phyloP scores from a whole-genome alignment of 208 protist genomes.

The Ichthyophonus hoferi region DNA sequence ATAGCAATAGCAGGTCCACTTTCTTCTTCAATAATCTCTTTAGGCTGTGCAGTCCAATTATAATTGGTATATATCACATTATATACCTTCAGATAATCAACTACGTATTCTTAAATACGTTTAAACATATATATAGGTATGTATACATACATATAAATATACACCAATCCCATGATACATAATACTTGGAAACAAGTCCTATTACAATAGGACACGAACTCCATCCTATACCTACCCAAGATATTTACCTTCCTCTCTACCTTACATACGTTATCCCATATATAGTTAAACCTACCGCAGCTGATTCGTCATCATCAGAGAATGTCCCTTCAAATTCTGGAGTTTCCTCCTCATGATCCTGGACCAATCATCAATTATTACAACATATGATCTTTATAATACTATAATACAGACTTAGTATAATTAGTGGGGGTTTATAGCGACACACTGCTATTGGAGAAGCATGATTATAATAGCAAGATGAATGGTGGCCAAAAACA shows the following conservation, averaged over 20 bases:
- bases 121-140: conserved; percentile 26
- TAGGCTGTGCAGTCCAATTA: background rate
- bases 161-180: background rate
- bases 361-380: too few species aligned
- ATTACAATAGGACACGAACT: background rate
- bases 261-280: background rate
- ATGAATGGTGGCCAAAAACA: too few species aligned
- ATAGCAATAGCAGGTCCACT: background rate
- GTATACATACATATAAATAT: conserved; percentile 5
- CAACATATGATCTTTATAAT: too few species aligned
- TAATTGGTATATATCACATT: background rate
- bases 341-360: background rate
- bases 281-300: background rate
- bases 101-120: conserved; percentile 22
- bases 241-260: too few species aligned
- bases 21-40: background rate
- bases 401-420: too few species aligned
- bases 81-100: background rate
- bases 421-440: too few species aligned
- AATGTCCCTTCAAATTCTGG: background rate
- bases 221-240: background rate
- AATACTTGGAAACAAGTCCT: background rate
- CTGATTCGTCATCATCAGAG: background rate
- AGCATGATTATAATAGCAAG: too few species aligned
- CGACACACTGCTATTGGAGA: too few species aligned